These are phyloP conservation scores for Ichthyophonus hoferi DNA, from an alignment of 208 protist species.

Conservation along the genomic window DNA sequence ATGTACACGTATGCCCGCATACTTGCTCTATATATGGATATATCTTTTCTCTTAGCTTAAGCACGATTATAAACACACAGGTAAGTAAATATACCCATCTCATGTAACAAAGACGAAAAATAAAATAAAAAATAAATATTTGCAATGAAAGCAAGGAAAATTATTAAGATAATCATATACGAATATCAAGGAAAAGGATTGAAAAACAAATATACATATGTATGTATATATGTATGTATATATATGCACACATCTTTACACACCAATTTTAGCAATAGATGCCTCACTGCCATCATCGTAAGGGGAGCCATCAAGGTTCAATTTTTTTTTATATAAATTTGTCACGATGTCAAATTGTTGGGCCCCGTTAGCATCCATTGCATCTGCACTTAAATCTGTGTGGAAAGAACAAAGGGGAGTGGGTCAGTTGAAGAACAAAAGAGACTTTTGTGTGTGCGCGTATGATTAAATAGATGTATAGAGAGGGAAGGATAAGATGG, in stretches of 20 bases:
- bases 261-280: not conserved
- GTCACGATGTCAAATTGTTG: slow-evolving; percentile 64
- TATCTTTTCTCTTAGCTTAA: too few species aligned
- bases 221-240: not conserved
- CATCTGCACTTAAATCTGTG: slow-evolving; percentile 53
- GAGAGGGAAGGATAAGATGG: too few species aligned
- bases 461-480: too few species aligned
- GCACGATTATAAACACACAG: too few species aligned
- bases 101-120: too few species aligned
- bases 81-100: slow-evolving; percentile 2
- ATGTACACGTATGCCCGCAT: not conserved
- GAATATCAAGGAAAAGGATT: not conserved
- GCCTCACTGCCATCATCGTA: too few species aligned
- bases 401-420: too few species aligned
- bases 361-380: slow-evolving; percentile 64
- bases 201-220: not conserved
- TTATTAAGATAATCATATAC: not conserved
- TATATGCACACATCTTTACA: not conserved
- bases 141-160: slow-evolving; percentile 10
- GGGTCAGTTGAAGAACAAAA: too few species aligned
- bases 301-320: slow-evolving; percentile 34
- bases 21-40: not conserved
- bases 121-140: not conserved
- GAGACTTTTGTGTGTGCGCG: too few species aligned
- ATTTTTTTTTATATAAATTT: slow-evolving; percentile 59